Evolutionary conservation across 805 yeast genomes (phyloP).

Genomic region (Kurtzmaniella fragi): DNA sequence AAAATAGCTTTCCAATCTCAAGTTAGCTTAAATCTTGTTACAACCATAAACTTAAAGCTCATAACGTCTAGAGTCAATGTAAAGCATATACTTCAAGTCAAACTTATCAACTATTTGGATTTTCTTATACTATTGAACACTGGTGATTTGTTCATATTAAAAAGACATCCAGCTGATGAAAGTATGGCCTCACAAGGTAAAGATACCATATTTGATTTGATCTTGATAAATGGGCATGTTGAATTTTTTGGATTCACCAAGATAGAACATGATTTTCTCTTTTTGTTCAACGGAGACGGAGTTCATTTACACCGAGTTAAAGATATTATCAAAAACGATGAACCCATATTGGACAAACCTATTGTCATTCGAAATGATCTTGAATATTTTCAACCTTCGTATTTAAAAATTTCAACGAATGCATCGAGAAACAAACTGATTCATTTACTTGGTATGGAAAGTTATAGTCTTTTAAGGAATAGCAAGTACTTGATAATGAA

Average conservation of each 20-base stretch:
- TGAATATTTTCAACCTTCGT: constrained; percentile 22
- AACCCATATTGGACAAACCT: constrained; percentile 15
- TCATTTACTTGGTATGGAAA: constrained; percentile 41
- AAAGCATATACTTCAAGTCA: constrained; percentile 15
- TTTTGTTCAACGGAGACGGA: constrained; percentile 35
- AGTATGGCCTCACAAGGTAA: constrained; percentile 8
- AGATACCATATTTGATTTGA: constrained; percentile 28
- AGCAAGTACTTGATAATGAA: constrained; percentile 24
- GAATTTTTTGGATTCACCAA: constrained; percentile 27
- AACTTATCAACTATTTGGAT: constrained; percentile 24
- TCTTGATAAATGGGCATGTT: constrained; percentile 22
- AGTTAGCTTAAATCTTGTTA: too few relatives aligned
- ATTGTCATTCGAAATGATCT: constrained; percentile 18
- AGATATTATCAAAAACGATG: constrained; percentile 18
- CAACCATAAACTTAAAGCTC: constrained; percentile 30
- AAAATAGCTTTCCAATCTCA: constrained; percentile 4
- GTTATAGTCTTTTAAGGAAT: constrained; percentile 20
- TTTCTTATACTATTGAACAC: constrained; percentile 29
- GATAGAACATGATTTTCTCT: constrained; percentile 13
- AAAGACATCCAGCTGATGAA: constrained; percentile 18
- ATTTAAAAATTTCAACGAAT: constrained; percentile 9
- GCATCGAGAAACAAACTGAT: constrained; percentile 19
- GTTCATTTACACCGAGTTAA: constrained; percentile 23
- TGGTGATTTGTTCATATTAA: constrained; percentile 37
- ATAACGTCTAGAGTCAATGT: constrained; percentile 23